Conservation (phyloP, 2,329 filamentous ascomycete species). For the Diaporthe sp. region DNA sequence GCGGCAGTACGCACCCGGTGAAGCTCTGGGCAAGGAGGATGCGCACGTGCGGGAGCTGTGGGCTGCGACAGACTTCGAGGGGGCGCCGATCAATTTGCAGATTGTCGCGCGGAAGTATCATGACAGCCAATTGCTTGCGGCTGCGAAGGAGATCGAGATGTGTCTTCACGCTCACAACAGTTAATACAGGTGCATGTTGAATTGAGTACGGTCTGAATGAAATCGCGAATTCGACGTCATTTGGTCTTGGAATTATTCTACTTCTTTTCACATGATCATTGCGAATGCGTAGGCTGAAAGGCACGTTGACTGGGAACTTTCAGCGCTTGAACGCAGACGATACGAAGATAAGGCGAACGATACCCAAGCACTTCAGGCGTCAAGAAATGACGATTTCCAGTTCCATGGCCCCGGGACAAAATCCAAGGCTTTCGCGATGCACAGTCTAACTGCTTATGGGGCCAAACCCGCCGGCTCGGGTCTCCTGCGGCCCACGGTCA, state of each 20-base stretch:
- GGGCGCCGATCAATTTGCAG: conserved; percentile 52
- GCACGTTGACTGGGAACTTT: not conserved
- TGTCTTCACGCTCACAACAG: not conserved
- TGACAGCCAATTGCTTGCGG: conserved; percentile 53
- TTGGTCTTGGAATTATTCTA: not conserved
- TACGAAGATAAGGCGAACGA: not conserved
- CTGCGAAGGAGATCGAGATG: conserved; percentile 46
- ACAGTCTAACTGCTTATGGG: conserved; percentile 15
- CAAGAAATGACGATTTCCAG: not conserved
- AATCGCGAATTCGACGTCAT: not conserved
- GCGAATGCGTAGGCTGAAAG: not conserved
- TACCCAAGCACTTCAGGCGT: not conserved
- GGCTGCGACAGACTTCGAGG: conserved; percentile 51
- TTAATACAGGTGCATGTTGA: not conserved
- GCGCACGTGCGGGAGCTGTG: conserved; percentile 50
- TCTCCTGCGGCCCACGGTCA: not conserved
- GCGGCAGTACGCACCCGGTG: conserved; percentile 42
- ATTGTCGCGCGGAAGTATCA: conserved; percentile 52
- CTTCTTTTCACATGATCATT: not conserved
- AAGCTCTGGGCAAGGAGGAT: conserved; percentile 50
- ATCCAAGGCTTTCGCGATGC: not conserved
- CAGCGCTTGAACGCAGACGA: not conserved
- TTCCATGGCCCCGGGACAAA: not conserved
- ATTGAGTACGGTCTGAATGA: not conserved
- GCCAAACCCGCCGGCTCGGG: not conserved